Conservation (phyloP, 495 filamentous ascomycete species). For the Glonium stellatum region DNA sequence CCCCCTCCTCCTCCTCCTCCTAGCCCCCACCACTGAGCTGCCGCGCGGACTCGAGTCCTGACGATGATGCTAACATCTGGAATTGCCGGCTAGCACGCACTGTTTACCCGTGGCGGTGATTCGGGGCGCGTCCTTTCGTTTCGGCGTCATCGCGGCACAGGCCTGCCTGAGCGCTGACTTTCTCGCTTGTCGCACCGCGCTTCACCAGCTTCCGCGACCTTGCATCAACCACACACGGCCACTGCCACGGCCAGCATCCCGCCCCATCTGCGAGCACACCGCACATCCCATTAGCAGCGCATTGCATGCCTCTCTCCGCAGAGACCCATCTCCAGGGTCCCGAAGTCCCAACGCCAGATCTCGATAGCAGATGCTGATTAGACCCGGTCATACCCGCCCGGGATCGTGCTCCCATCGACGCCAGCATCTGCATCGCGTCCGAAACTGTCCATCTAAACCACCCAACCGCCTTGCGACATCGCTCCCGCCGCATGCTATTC, state of each 20-base stretch:
- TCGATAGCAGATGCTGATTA: slow-evolving; percentile 1
- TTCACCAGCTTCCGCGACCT: slow-evolving; percentile 1
- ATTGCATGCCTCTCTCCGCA: not conserved
- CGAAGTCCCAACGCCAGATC: not conserved
- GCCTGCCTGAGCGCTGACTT: not conserved
- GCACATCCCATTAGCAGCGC: not conserved
- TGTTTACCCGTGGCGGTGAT: not conserved
- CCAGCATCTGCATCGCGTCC: slow-evolving; percentile 2
- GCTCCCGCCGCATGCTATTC: not conserved
- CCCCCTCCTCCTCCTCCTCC: no score
- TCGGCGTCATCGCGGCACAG: slow-evolving; percentile 1
- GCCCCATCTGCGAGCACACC: slow-evolving; percentile 1
- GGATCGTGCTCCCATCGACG: not conserved
- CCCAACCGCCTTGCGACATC: not conserved
- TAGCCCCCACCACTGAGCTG: not conserved
- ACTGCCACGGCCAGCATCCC: slow-evolving; percentile 1
- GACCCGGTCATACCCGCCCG: not conserved
- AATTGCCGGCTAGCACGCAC: not conserved
- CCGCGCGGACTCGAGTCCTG: not conserved
- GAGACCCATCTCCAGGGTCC: not conserved
- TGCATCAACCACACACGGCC: not conserved
- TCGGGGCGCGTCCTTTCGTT: not conserved
- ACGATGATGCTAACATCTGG: not conserved
- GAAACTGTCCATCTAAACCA: not conserved
- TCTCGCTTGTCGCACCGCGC: slow-evolving; percentile 1